Evolutionary conservation across 192 early-diverging fungal genomes (phyloP).

Genomic region (Coemansia sp.): DNA sequence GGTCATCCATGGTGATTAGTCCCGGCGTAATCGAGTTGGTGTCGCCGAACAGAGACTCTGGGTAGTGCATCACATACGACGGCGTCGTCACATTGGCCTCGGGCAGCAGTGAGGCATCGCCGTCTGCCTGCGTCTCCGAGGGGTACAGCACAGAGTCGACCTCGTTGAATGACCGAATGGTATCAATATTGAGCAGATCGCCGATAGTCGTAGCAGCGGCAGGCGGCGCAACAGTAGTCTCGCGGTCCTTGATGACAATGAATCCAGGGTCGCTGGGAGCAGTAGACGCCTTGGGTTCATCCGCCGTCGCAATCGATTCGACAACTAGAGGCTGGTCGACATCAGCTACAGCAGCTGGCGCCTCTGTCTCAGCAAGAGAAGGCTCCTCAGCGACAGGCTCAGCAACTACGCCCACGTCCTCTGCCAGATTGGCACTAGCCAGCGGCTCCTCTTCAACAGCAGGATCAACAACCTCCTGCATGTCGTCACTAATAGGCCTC

Average conservation of each 20-base stretch:
- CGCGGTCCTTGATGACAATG: background rate
- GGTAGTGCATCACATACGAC: slow-evolving; percentile 52
- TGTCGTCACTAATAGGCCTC: background rate
- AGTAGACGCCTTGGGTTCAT: background rate
- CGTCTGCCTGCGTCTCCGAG: background rate
- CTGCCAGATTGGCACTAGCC: background rate
- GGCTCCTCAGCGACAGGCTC: background rate
- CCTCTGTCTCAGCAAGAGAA: background rate
- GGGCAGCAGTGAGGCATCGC: background rate
- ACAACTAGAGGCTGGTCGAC: background rate
- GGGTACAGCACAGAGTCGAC: background rate
- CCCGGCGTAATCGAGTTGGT: slow-evolving; percentile 32
- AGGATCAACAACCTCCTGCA: background rate
- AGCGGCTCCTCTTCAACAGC: background rate
- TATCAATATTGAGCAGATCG: slow-evolving; percentile 4
- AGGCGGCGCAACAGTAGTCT: background rate
- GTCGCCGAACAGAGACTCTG: slow-evolving; percentile 48
- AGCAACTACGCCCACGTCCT: background rate
- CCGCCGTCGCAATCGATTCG: background rate
- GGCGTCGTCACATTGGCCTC: slow-evolving; percentile 27
- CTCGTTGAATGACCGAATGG: background rate
- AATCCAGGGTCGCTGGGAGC: background rate
- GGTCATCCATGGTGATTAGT: slow-evolving; percentile 43
- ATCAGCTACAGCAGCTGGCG: background rate
- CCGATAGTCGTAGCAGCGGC: background rate